Conservation (phyloP, 164 flowering plant species). For the Magnolia changhungtana region DNA sequence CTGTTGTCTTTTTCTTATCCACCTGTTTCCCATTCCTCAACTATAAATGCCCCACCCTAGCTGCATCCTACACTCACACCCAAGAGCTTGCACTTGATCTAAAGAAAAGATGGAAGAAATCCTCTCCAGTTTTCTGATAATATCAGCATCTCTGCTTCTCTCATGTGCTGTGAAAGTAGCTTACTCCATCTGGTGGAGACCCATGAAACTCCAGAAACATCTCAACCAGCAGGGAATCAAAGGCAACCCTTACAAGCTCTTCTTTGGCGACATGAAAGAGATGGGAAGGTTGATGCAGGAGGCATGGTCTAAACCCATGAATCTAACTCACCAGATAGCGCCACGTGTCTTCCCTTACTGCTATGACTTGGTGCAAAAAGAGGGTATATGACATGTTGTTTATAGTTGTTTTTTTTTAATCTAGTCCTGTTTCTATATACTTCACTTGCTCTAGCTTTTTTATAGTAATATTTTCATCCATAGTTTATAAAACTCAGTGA, state of each 20-base stretch:
- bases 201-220: slow-evolving; percentile 31
- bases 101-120: not conserved
- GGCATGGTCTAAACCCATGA: slow-evolving; percentile 43
- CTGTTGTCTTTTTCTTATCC: too few species aligned
- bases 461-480: too few species aligned
- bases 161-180: not conserved
- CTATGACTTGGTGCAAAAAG: slow-evolving; percentile 24
- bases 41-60: not conserved
- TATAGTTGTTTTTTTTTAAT: too few species aligned
- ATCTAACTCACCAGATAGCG: slow-evolving; percentile 34
- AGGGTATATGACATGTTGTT: slow-evolving; percentile 23
- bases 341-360: slow-evolving; percentile 33
- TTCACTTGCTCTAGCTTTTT: too few species aligned
- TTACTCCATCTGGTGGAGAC: slow-evolving; percentile 45
- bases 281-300: slow-evolving; percentile 19
- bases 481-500: too few species aligned
- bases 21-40: not conserved
- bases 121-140: not conserved
- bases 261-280: slow-evolving; percentile 41
- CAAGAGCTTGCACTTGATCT: not conserved
- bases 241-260: slow-evolving; percentile 36
- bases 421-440: not conserved
- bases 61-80: not conserved
- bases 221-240: slow-evolving; percentile 42
- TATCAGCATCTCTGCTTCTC: not conserved